phyloP scores from a whole-genome alignment of 257 asterid species.

The Nicotiana tomentosiformis region DNA sequence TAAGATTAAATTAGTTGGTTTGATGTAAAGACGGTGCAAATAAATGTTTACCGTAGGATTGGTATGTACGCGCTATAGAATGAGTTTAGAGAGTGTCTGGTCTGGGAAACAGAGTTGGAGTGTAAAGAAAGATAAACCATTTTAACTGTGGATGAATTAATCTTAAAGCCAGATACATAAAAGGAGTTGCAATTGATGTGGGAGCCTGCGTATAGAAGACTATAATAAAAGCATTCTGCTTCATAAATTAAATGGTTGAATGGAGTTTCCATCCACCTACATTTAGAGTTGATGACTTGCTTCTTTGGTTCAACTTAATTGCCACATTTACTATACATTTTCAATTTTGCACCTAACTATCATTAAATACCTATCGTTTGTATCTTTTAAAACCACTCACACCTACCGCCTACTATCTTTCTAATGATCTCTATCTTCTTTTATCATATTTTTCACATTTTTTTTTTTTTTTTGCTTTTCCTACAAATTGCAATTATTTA shows the following conservation, averaged over 20 bases:
- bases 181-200: background rate
- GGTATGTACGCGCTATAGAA: background rate
- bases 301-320: constrained; percentile 2
- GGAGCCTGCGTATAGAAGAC: background rate
- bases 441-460: background rate
- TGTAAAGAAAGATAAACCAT: background rate
- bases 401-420: background rate
- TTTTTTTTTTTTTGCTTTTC: background rate
- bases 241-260: background rate
- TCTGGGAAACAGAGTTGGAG: background rate
- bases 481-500: background rate
- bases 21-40: too few species aligned
- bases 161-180: background rate
- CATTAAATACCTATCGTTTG: background rate
- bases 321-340: background rate
- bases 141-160: background rate
- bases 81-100: background rate
- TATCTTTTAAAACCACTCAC: background rate
- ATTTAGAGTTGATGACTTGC: constrained; percentile 5
- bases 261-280: background rate
- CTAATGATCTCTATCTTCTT: background rate
- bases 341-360: constrained; percentile 3
- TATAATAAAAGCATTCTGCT: background rate
- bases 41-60: too few species aligned
- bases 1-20: too few species aligned